Base-by-base conservation (phyloP, 1,139 yeast genomes). In the Lodderomyces elongisporus region DNA sequence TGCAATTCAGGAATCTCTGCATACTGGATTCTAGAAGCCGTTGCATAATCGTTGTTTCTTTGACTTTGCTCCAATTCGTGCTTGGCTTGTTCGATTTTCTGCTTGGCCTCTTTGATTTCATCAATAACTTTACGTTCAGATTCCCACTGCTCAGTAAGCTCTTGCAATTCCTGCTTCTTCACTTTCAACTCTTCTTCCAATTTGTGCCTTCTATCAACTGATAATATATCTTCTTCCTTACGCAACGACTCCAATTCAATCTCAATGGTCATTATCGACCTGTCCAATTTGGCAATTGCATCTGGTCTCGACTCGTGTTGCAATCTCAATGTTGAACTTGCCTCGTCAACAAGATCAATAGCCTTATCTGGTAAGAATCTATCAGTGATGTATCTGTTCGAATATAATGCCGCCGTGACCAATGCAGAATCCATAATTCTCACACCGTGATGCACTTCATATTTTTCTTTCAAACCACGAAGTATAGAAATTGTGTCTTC, bases 371-470 rank as follows among this genome's bases (percentile, higher is more conserved):
- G 98, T 30, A 91, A 66, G 49, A 79, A 87, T 36, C 97, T 63
- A 55, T 91, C 97, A 5, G 95, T 85, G 36, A 91, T 85, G 55
- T 91, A 91, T 43, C 98, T 71, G 51, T 87, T 85, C 21, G 95
- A 81, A 51, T 89, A 78, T 4, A 85, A 79, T 0, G 96, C 96
- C 8, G 97, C 96, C 0, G 96, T 84, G 1, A 91, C 97, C 38
- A 91, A 68, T 0, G 98, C 96, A 27, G 89, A 74, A 54, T 91
- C 98, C 4, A 93, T 75, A 38, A 91, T 87, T 44, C 96, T 74
- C n/a, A 91, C 98, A 58, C 98, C 98, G 52, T 91, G 98, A 52
- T 91, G 98, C 3, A 91, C 96, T 53, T 91, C 98, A 52, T 91
- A 91, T 45, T 84, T 74, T 52, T 91, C 97, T 55, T 89, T 89